phyloP scores from a whole-genome alignment of 441 rosid genomes.

The Adansonia rubrostipa region DNA sequence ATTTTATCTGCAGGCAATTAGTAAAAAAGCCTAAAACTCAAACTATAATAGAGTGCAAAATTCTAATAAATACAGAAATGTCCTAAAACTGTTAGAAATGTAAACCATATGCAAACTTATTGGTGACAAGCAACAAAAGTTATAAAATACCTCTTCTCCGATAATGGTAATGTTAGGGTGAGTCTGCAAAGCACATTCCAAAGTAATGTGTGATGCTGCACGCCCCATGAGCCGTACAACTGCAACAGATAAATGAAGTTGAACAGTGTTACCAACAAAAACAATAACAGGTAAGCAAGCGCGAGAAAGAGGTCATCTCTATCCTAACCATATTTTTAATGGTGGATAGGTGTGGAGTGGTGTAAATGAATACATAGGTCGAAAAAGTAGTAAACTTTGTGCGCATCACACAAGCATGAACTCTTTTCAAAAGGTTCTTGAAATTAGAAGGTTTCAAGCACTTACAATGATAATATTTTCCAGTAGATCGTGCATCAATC shows the following conservation, averaged over 20 bases:
- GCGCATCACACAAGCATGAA: background rate
- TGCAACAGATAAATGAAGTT: background rate
- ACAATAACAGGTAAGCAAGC: background rate
- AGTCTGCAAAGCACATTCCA: too few species aligned
- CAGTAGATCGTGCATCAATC: constrained; percentile 98
- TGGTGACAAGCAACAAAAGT: too few species aligned
- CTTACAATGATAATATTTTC: constrained; percentile 98
- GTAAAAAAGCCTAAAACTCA: background rate
- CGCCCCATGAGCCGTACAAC: too few species aligned
- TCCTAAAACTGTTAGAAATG: background rate
- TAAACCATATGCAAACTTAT: too few species aligned
- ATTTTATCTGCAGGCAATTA: too few species aligned
- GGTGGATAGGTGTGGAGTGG: too few species aligned
- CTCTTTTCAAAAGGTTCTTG: background rate
- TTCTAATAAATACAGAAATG: too few species aligned
- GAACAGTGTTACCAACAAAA: background rate
- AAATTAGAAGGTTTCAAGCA: constrained; percentile 20
- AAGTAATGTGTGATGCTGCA: too few species aligned
- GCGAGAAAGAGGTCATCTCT: background rate
- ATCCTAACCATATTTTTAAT: background rate
- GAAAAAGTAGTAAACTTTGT: background rate
- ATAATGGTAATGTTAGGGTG: background rate
- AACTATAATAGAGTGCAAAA: too few species aligned
- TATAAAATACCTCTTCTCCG: background rate
- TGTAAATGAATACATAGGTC: too few species aligned